Evolutionary conservation across 2,329 filamentous ascomycete species (phyloP), one percentile per base, ranked within the genome.

Genomic region (Botrytis byssoidea): DNA sequence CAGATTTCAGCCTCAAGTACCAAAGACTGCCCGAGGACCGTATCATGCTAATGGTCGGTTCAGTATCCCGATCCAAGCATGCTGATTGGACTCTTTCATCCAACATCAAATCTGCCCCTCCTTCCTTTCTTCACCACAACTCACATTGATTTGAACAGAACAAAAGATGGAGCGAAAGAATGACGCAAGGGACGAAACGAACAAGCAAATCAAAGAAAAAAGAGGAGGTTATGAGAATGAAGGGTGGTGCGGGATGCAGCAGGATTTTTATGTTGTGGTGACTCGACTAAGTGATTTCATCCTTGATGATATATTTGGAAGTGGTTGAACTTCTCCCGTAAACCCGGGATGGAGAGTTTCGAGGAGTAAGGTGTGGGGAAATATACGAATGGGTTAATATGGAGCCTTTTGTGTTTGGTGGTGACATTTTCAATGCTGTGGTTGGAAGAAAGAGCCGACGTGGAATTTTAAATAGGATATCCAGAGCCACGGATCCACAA

Each of bases 161-260:
- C 1, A 64, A 44, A 29, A 42, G 37, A 64, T 20, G 25, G 61
- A 29, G 40, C 42, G 61, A 29, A 68, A 60, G 10, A 57, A 67
- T 16, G 63, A 67, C 7, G 37, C 51, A 16, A 35, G 10, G 42
- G 25, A 68, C 37, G 46, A 6, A 1, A 72, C 68, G 70, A 72
- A 44, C 22, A 46, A 46, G 46, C 22, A 40, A 6, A 68, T 72
- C 16, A 46, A 10, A 40, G 22, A 37, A 10, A 44, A 67, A 37
- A n/a, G 61, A 72, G 63, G 70, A 72, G 8, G 25, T 68, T 4
- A 67, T 42, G 61, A 22, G 29, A 35, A 9, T 72, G 61, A 72
- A 72, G 63, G 29, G 22, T 10, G 48, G 48, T n/a, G 48, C 25
- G 48, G 20, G 57, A 37, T 25, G 32, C 4, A 14, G 37, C 9